These are phyloP conservation scores for Amanita pallidorosea DNA, from an alignment of 768 basidiomycete genomes.

Conservation along the genomic window DNA sequence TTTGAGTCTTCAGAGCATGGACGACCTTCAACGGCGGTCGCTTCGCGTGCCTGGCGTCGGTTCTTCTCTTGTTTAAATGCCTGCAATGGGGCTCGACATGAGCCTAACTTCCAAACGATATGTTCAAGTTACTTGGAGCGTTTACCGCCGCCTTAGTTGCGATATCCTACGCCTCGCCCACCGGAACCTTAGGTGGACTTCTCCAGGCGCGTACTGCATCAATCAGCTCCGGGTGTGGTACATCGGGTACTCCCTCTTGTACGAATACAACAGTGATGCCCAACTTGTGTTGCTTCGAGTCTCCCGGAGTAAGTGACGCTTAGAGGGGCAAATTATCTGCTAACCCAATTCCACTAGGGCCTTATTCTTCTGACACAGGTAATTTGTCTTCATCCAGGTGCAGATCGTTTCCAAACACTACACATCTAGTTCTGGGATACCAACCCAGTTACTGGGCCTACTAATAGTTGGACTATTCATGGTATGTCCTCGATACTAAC, in stretches of 20 bases:
- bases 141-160: background rate
- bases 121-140: background rate
- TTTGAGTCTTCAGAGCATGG: no score
- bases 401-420: background rate
- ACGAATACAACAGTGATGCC: slow-evolving; percentile 32
- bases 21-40: no score
- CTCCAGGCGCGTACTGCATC: slow-evolving; percentile 1
- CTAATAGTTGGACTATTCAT: slow-evolving; percentile 5
- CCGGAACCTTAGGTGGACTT: background rate
- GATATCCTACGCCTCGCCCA: background rate
- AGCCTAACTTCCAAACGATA: background rate
- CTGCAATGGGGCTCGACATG: no score
- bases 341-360: background rate
- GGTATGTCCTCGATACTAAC: background rate
- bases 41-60: no score
- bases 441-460: slow-evolving; percentile 3
- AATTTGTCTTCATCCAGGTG: background rate
- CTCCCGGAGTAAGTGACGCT: slow-evolving; percentile 1
- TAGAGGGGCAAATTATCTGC: background rate
- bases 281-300: slow-evolving; percentile 4
- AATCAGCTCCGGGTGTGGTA: slow-evolving; percentile 38
- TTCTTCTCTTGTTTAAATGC: no score
- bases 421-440: slow-evolving; percentile 4
- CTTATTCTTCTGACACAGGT: slow-evolving; percentile 4
- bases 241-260: slow-evolving; percentile 41